Base-by-base conservation (phyloP, 1,139 yeast genomes). In the Saccharomyces hybrid region DNA sequence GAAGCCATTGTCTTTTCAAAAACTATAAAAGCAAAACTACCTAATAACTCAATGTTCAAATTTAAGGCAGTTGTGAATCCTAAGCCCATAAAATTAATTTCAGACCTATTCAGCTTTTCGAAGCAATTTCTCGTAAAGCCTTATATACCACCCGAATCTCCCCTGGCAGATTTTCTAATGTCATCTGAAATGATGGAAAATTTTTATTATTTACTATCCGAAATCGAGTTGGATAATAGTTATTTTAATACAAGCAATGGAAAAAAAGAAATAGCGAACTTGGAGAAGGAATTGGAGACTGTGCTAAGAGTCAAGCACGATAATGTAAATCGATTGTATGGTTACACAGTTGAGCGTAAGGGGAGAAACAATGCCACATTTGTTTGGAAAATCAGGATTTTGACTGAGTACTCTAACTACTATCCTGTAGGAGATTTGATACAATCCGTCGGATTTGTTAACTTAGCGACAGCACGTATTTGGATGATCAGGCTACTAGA, bases 401-500 rank as follows among this genome's bases (percentile, higher is more conserved):
- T 93, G 50, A 81, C 88, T 0, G 95, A 88, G 57, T 82, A 80
- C 59, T 75, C 83, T 1, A 76, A 81, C 0, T 72, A 78, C 53
- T 86, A 83, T 30, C 75, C 87, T 0, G 66, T 91, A 1, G 78
- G 81, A 44, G 91, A 86, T 53, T 70, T 91, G 9, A 71, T 91
- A 11, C 79, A 82, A n/a, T 80, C 90, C 0, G 83, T 88, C 1
- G 86, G 82, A 2, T 78, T 79, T 49, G 79, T 90, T 3, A 83
- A 81, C 62, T 74, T 90, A 67, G 82, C 87, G 3, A 77, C 88
- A 2, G 96, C 96, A 0, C 79, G 97, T 60, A 78, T 84, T 4
- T 95, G 98, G 98, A 78, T 91, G 47, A 85, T 90, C 52, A 95
- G 91, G 66, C 64, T 93, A 3, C 73, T 95, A 26, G 97, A 95